Percentiles rank a stretch among this genome's conserved stretches.
These are phyloP conservation scores for Bimuria novae-zelandiae DNA, from an alignment of 2,329 filamentous ascomycete genomes.

Conservation along the genomic window DNA sequence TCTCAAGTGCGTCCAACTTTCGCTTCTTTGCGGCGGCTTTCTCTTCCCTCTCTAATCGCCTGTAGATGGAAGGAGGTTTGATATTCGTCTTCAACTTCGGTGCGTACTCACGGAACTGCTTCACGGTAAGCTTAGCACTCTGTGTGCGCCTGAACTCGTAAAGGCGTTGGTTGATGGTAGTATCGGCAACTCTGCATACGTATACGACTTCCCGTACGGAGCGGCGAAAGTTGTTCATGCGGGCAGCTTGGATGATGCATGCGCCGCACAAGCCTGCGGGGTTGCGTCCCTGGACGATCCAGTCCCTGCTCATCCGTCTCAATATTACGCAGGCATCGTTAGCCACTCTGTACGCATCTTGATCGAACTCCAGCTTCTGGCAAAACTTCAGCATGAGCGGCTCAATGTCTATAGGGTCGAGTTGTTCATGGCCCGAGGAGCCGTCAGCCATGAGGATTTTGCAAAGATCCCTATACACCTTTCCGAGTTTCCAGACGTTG, in stretches of 20 bases:
- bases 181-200: conserved; percentile 93
- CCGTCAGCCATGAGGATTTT: conserved; percentile 70
- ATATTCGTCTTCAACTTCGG: conserved; percentile 67
- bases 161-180: conserved; percentile 88
- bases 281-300: conserved; percentile 93
- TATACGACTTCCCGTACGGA: conserved; percentile 96
- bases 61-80: conserved; percentile 78
- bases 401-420: conserved; percentile 74
- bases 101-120: conserved; percentile 76
- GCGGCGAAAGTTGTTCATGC: conserved; percentile 97
- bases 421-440: conserved; percentile 30
- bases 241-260: conserved; percentile 89
- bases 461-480: conserved; percentile 83
- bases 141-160: conserved; percentile 90
- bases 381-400: conserved; percentile 91
- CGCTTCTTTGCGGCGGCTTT: conserved; percentile 39
- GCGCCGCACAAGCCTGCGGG: conserved; percentile 94
- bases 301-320: conserved; percentile 92
- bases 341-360: conserved; percentile 80
- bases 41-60: conserved; percentile 58
- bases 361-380: conserved; percentile 86
- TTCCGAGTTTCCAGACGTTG: conserved; percentile 91
- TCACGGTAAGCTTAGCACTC: conserved; percentile 81
- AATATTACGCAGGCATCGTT: conserved; percentile 86
- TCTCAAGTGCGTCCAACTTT: conserved; percentile 9